Conservation (phyloP, 2,329 filamentous ascomycete genomes). For the Ceratocystis cubensis region DNA sequence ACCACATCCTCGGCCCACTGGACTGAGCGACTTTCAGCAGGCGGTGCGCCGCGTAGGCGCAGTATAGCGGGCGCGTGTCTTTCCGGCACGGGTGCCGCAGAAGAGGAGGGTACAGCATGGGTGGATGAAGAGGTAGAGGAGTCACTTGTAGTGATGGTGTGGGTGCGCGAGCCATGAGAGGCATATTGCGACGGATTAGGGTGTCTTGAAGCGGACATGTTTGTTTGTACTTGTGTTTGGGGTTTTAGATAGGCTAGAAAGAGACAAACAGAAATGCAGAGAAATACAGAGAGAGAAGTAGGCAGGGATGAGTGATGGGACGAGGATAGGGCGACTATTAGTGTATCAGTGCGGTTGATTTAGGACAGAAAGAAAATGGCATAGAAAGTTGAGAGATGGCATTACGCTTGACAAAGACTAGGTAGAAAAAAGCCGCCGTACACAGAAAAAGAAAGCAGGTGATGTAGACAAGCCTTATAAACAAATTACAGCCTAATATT, state of each 20-base stretch:
- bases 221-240: background rate
- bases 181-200: conserved; percentile 2
- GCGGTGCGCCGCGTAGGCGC: conserved; percentile 40
- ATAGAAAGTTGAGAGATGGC: background rate
- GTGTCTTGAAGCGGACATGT: conserved; percentile 8
- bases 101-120: background rate
- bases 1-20: conserved; percentile 89
- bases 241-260: too few species aligned
- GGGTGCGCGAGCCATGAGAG: conserved; percentile 6
- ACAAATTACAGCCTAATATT: background rate
- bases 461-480: background rate
- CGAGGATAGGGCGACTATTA: background rate
- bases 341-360: background rate
- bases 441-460: background rate
- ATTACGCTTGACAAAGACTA: background rate
- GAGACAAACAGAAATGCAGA: background rate
- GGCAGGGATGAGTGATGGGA: background rate
- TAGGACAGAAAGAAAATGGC: background rate
- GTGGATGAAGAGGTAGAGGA: background rate
- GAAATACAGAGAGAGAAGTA: background rate
- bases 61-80: conserved; percentile 29
- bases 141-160: conserved; percentile 7
- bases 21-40: conserved; percentile 48
- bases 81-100: background rate
- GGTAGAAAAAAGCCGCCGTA: background rate